Evolutionary conservation across 257 asterid species (phyloP).

Genomic region (Solanum arcanum): DNA sequence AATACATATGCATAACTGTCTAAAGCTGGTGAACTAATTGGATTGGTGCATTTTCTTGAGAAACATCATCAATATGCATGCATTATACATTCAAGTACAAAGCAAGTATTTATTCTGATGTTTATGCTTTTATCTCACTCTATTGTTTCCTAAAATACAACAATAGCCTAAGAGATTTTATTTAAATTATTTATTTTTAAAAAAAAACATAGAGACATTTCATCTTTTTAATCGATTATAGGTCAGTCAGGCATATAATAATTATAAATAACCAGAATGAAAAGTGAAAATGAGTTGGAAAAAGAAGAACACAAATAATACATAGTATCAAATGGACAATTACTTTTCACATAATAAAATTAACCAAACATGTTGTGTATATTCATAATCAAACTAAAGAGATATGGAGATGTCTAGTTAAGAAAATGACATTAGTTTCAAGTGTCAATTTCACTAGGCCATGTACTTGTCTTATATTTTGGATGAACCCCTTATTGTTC

Average conservation of each 20-base stretch:
- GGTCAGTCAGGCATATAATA: not conserved
- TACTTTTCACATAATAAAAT: not conserved
- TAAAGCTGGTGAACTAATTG: not conserved
- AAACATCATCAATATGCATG: not conserved
- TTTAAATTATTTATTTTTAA: too few relatives aligned
- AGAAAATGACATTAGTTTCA: not conserved
- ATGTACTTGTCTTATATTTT: not conserved
- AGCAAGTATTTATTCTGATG: not conserved
- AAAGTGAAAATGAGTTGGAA: not conserved
- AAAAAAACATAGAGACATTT: not conserved
- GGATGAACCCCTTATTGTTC: not conserved
- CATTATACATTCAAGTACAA: not conserved
- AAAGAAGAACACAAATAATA: not conserved
- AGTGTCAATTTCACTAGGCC: not conserved
- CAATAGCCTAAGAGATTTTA: not conserved
- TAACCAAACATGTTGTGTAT: not conserved
- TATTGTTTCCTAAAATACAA: not conserved
- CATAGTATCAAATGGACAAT: not conserved
- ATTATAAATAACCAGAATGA: not conserved
- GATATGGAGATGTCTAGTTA: not conserved
- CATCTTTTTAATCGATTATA: not conserved
- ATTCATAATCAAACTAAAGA: not conserved
- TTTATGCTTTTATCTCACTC: not conserved
- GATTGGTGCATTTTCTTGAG: not conserved
- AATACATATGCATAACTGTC: not conserved